These are phyloP conservation scores for Mrakiaceae sp. DNA, from an alignment of 1,284 basidiomycete genomes.

Conservation along the genomic window DNA sequence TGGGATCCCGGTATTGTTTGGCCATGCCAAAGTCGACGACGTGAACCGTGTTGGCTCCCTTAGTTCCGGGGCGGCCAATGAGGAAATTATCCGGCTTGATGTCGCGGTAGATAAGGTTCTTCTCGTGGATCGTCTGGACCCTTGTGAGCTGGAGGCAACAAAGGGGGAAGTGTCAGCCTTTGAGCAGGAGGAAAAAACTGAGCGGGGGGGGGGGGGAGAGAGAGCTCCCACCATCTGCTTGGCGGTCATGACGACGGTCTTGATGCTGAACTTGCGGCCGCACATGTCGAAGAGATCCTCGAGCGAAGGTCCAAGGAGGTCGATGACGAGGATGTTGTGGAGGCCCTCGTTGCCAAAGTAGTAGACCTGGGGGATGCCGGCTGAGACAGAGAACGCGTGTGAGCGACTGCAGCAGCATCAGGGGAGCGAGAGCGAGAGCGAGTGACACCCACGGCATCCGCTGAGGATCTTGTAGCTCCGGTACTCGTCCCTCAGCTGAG, in stretches of 20 bases:
- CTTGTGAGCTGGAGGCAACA: slow-evolving; percentile 52
- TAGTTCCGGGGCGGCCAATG: slow-evolving; percentile 80
- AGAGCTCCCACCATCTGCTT: slow-evolving; percentile 71
- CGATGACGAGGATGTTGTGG: slow-evolving; percentile 93
- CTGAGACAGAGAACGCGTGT: slow-evolving; percentile 35
- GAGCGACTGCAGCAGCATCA: neutral
- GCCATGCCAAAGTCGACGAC: slow-evolving; percentile 95
- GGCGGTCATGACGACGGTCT: slow-evolving; percentile 94
- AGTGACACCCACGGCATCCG: slow-evolving; percentile 64
- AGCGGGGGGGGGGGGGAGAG: neutral
- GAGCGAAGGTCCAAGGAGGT: slow-evolving; percentile 81
- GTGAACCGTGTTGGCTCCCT: slow-evolving; percentile 73
- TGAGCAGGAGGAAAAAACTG: neutral
- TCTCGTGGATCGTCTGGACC: slow-evolving; percentile 91
- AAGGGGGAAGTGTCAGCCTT: neutral
- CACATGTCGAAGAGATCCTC: slow-evolving; percentile 97
- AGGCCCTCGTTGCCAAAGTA: slow-evolving; percentile 97
- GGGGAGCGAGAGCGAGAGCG: neutral
- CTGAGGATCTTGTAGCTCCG: slow-evolving; percentile 90
- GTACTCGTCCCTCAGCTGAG: slow-evolving; percentile 92
- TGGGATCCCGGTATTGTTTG: slow-evolving; percentile 93
- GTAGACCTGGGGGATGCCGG: slow-evolving; percentile 88
- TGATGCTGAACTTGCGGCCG: slow-evolving; percentile 82
- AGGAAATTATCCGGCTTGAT: slow-evolving; percentile 99
- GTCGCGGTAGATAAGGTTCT: slow-evolving; percentile 93